Percentiles rank a stretch among this genome's conserved stretches.
These are phyloP conservation scores for Diddensiella caesifluorescens DNA, from an alignment of 805 yeast genomes.

Conservation along the genomic window DNA sequence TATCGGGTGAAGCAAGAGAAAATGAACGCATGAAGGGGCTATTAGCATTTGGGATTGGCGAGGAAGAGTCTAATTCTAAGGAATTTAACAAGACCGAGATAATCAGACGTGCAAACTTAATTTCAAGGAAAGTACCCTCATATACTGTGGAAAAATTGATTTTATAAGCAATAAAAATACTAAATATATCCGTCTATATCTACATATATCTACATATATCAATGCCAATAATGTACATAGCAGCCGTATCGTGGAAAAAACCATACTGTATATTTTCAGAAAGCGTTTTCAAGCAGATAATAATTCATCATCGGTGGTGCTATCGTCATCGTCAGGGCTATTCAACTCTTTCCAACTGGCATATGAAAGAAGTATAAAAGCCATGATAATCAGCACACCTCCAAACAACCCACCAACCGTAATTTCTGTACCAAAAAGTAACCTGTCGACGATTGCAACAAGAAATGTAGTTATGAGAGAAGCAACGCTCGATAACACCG, in stretches of 20 bases:
- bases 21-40: slow-evolving; percentile 15
- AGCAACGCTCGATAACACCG: slow-evolving; percentile 66
- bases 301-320: slow-evolving; percentile 14
- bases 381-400: slow-evolving; percentile 60
- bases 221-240: no score
- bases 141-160: slow-evolving; percentile 32
- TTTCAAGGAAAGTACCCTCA: slow-evolving; percentile 25
- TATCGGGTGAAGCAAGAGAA: slow-evolving; percentile 15
- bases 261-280: neutral
- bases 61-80: no score
- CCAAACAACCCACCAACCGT: slow-evolving; percentile 58
- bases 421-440: slow-evolving; percentile 54
- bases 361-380: slow-evolving; percentile 53
- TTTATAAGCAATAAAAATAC: slow-evolving; percentile 12
- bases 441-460: slow-evolving; percentile 74
- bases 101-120: slow-evolving; percentile 15
- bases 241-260: no score
- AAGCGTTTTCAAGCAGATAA: neutral
- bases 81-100: slow-evolving; percentile 7
- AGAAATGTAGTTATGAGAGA: slow-evolving; percentile 70
- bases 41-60: slow-evolving; percentile 16
- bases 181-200: no score
- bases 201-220: no score
- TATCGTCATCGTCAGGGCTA: slow-evolving; percentile 33
- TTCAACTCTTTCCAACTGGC: slow-evolving; percentile 35